A percentile compares a stretch with the other conserved stretches of the same genome.
Evolutionary conservation across 306 rosid genomes (phyloP).

Genomic region (Vigna radiata): DNA sequence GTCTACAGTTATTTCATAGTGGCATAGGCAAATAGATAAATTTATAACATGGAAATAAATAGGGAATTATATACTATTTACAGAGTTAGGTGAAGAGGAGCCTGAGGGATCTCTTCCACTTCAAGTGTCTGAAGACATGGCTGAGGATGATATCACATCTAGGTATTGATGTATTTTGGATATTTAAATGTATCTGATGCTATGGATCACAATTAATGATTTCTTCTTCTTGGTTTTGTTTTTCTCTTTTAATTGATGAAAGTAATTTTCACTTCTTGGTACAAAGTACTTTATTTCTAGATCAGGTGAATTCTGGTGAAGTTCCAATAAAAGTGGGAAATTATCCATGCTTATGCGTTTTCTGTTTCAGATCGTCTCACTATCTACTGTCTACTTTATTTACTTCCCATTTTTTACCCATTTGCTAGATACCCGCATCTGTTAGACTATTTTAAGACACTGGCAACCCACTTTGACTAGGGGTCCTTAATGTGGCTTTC

Average conservation of each 20-base stretch:
- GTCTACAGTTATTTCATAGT: conserved; percentile 11
- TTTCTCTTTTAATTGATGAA: not conserved
- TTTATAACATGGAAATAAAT: conserved; percentile 11
- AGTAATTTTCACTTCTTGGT: not conserved
- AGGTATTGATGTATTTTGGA: conserved; percentile 57
- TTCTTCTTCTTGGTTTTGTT: conserved; percentile 3
- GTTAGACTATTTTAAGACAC: not conserved
- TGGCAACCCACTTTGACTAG: not conserved
- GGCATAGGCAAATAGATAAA: conserved; percentile 25
- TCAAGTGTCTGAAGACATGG: conserved; percentile 77
- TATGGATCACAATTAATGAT: conserved; percentile 26
- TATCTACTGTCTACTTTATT: conserved; percentile 4
- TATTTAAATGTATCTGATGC: conserved; percentile 38
- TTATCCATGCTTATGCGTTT: conserved; percentile 12
- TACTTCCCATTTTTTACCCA: conserved; percentile 20
- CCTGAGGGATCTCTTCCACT: conserved; percentile 76
- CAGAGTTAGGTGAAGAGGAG: conserved; percentile 82
- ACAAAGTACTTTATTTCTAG: not conserved
- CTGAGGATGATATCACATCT: conserved; percentile 83
- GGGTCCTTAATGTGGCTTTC: not conserved
- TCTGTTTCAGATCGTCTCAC: not conserved
- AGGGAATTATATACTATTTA: conserved; percentile 45
- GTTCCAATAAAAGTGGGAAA: conserved; percentile 16
- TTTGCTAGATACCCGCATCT: conserved; percentile 18
- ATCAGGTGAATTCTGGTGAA: conserved; percentile 1